phyloP scores from a whole-genome alignment of 2,329 filamentous ascomycete genomes.

The Xylaria sp. region DNA sequence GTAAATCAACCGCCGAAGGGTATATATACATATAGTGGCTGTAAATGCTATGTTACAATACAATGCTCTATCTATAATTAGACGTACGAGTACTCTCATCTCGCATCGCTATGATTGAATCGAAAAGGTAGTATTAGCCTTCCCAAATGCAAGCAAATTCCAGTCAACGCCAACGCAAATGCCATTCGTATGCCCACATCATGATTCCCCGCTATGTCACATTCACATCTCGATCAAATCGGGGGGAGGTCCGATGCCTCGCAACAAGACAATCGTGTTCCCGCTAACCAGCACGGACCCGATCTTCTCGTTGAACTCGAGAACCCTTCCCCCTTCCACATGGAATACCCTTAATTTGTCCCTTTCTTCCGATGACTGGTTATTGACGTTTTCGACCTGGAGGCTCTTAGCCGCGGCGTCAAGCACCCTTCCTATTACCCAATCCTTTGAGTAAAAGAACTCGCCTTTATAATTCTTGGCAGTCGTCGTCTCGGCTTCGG shows the following conservation, averaged over 20 bases:
- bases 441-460: slow-evolving; percentile 84
- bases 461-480: slow-evolving; percentile 84
- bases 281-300: slow-evolving; percentile 79
- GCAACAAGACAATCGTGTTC: slow-evolving; percentile 88
- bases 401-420: slow-evolving; percentile 81
- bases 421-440: slow-evolving; percentile 87
- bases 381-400: slow-evolving; percentile 87
- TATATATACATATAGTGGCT: slow-evolving; percentile 26
- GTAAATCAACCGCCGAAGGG: slow-evolving; percentile 14
- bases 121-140: slow-evolving; percentile 24
- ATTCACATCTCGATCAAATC: slow-evolving; percentile 72
- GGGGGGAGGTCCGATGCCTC: slow-evolving; percentile 84
- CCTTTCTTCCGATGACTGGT: slow-evolving; percentile 78
- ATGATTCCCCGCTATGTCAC: slow-evolving; percentile 1
- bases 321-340: slow-evolving; percentile 85
- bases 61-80: slow-evolving; percentile 7
- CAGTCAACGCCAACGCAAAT: slow-evolving; percentile 42
- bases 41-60: slow-evolving; percentile 22
- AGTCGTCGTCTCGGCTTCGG: slow-evolving; percentile 84
- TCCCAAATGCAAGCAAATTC: slow-evolving; percentile 36
- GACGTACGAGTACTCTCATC: not conserved
- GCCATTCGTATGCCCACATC: slow-evolving; percentile 21
- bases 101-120: slow-evolving; percentile 7
- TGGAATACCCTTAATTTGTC: slow-evolving; percentile 90
- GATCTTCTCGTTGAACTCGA: slow-evolving; percentile 90